Evolutionary conservation across 805 yeast species (phyloP).

Genomic region (Spathaspora girioi): DNA sequence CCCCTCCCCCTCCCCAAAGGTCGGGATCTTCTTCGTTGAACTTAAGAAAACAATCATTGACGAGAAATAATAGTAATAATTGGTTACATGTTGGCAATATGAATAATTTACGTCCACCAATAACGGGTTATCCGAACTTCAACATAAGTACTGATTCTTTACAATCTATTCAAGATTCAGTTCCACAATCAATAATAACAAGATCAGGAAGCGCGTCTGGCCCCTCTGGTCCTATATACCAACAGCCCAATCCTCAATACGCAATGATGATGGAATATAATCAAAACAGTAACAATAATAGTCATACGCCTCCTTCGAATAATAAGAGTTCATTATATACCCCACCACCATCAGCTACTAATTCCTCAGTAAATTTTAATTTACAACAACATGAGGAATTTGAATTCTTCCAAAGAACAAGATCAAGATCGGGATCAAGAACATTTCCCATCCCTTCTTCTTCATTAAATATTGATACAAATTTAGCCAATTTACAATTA

Average conservation of each 20-base stretch:
- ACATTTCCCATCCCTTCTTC: constrained; percentile 27
- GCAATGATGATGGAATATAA: constrained; percentile 40
- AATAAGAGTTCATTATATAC: constrained; percentile 4
- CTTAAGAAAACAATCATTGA: constrained; percentile 41
- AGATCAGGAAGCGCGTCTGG: constrained; percentile 19
- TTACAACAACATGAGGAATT: constrained; percentile 24
- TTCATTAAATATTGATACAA: constrained; percentile 37
- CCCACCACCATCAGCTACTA: constrained; percentile 8
- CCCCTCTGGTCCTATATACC: constrained; percentile 1
- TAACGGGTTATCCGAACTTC: constrained; percentile 5
- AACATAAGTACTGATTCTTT: constrained; percentile 33
- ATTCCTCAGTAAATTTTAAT: neutral
- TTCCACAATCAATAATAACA: constrained; percentile 37
- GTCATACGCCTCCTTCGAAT: neutral
- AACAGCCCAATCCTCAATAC: constrained; percentile 4
- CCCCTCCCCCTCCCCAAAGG: constrained; percentile 9
- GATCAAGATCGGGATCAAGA: constrained; percentile 16
- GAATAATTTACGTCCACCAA: constrained; percentile 21
- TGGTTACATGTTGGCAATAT: constrained; percentile 46
- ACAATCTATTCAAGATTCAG: constrained; percentile 43
- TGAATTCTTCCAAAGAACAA: constrained; percentile 19
- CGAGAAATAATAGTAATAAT: constrained; percentile 38
- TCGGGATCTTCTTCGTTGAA: constrained; percentile 35
- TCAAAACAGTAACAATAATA: constrained; percentile 35
- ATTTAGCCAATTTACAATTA: constrained; percentile 24